phyloP scores from a whole-genome alignment of 176 grass and related monocot genomes.

The Elymus sibiricus region DNA sequence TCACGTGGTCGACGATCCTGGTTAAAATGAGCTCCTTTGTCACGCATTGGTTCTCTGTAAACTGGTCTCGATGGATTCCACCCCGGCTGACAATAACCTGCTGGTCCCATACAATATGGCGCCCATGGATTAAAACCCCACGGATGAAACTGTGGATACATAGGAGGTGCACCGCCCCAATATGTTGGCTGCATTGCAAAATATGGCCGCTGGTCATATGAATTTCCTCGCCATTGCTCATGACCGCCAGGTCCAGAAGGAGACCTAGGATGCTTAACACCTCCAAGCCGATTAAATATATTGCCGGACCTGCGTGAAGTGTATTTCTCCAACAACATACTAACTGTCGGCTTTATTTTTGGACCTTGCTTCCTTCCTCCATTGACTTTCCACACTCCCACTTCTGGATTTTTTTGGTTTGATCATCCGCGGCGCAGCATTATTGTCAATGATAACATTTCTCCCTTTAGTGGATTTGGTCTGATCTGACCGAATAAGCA shows the following conservation, averaged over 20 bases:
- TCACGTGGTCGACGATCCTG: neutral
- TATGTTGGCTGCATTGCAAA: neutral
- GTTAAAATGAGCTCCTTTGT: neutral
- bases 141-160: neutral
- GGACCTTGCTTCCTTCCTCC: neutral
- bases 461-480: too few relatives aligned
- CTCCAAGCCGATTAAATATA: neutral
- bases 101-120: neutral
- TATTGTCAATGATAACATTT: too few relatives aligned
- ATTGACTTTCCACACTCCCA: neutral
- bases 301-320: neutral
- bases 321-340: neutral
- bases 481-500: too few relatives aligned
- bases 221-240: neutral
- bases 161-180: neutral
- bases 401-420: neutral
- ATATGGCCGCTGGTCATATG: neutral
- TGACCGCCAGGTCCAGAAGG: neutral
- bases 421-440: too few relatives aligned
- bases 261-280: neutral
- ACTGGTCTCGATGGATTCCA: neutral
- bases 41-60: neutral
- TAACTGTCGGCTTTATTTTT: neutral
- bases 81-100: neutral
- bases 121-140: neutral